phyloP scores from a whole-genome alignment of 345 rosid species.

The Psidium guajava region DNA sequence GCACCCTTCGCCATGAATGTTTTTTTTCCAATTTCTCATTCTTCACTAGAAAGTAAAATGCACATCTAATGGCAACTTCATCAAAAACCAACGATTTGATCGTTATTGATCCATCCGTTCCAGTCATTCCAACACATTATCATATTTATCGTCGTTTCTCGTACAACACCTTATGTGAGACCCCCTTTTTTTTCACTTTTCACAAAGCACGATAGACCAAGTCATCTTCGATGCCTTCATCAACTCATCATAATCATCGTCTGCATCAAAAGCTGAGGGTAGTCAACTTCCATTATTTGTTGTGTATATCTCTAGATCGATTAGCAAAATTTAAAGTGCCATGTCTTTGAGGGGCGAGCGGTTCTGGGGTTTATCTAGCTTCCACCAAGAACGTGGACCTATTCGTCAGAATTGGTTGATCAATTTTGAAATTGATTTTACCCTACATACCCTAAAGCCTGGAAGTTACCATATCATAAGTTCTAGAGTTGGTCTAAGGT shows the following conservation, averaged over 20 bases:
- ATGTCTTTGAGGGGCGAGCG: neutral
- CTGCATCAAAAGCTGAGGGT: neutral
- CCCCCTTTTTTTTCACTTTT: too few species aligned
- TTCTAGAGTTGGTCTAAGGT: too few species aligned
- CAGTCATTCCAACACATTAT: neutral
- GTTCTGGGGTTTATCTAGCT: too few species aligned
- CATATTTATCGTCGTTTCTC: too few species aligned
- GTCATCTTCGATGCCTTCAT: neutral
- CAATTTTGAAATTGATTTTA: too few species aligned
- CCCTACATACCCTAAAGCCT: too few species aligned
- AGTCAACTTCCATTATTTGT: neutral
- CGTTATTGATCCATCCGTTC: neutral
- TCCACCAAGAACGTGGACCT: too few species aligned
- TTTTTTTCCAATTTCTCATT: neutral
- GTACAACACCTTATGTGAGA: too few species aligned
- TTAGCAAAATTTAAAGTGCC: neutral
- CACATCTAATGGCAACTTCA: neutral
- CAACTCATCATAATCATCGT: neutral
- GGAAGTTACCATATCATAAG: too few species aligned
- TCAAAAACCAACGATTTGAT: neutral
- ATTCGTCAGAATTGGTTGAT: too few species aligned
- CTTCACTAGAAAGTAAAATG: neutral
- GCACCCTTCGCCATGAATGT: neutral
- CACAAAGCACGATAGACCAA: neutral
- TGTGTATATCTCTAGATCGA: neutral